A percentile compares a stretch with the other conserved stretches of the same genome.
Conservation (phyloP, 2,329 filamentous ascomycete genomes). For the Aphanoascus verrucosus region DNA sequence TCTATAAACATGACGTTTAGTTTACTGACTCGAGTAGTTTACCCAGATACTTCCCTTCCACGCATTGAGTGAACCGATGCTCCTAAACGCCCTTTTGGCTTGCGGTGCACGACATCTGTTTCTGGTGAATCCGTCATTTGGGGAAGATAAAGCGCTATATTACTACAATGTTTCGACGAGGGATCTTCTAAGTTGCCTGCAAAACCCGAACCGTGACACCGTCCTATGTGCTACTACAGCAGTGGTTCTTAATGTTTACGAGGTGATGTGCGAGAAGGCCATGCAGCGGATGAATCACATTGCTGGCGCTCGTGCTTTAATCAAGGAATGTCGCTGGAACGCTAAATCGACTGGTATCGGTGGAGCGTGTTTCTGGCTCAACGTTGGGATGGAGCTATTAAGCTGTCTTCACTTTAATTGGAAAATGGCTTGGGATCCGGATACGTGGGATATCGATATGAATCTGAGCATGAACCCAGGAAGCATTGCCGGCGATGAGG, state of each 20-base stretch:
- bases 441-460: slow-evolving; percentile 80
- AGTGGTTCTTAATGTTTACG: slow-evolving; percentile 81
- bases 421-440: slow-evolving; percentile 77
- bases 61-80: slow-evolving; percentile 71
- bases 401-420: slow-evolving; percentile 80
- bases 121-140: slow-evolving; percentile 57
- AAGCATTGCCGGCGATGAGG: slow-evolving; percentile 53
- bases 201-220: slow-evolving; percentile 75
- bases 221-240: slow-evolving; percentile 78
- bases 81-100: slow-evolving; percentile 77
- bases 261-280: slow-evolving; percentile 76
- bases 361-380: slow-evolving; percentile 87
- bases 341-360: slow-evolving; percentile 68
- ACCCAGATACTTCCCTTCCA: slow-evolving; percentile 73
- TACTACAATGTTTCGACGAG: slow-evolving; percentile 82
- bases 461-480: slow-evolving; percentile 51
- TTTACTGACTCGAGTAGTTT: slow-evolving; percentile 44
- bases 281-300: slow-evolving; percentile 81
- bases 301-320: slow-evolving; percentile 69
- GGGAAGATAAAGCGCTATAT: slow-evolving; percentile 64
- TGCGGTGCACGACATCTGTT: slow-evolving; percentile 77
- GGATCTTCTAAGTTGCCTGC: slow-evolving; percentile 62
- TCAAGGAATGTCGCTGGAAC: slow-evolving; percentile 84
- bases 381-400: slow-evolving; percentile 80
- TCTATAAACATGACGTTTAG: slow-evolving; percentile 15